Conservation (phyloP, 164 flowering plant genomes). For the Vitis rotundifolia region DNA sequence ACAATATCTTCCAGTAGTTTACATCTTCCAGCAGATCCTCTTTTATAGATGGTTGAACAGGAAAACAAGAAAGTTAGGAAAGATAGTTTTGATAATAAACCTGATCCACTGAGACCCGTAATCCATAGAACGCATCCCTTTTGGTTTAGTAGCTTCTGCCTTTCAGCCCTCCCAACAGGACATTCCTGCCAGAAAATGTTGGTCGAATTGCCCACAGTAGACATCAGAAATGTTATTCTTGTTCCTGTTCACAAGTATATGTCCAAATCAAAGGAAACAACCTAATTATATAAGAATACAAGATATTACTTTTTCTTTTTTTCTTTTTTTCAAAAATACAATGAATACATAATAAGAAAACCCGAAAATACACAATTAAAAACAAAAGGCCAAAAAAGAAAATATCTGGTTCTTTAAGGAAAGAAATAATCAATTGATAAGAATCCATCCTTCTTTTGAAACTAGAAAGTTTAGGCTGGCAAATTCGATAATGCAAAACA, state of each 20-base stretch:
- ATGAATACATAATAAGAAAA: no score
- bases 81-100: slow-evolving; percentile 18
- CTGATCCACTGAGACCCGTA: slow-evolving; percentile 77
- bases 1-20: not conserved
- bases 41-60: not conserved
- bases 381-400: no score
- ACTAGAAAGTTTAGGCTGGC: no score
- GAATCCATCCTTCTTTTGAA: no score
- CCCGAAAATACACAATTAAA: no score
- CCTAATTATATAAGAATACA: not conserved
- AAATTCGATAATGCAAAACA: no score
- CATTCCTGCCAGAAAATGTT: slow-evolving; percentile 64
- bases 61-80: not conserved
- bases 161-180: slow-evolving; percentile 47
- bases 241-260: slow-evolving; percentile 7
- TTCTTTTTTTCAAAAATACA: not conserved
- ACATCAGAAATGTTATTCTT: slow-evolving; percentile 26
- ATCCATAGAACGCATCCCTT: slow-evolving; percentile 74
- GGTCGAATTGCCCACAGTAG: slow-evolving; percentile 43
- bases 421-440: no score
- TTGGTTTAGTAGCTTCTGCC: slow-evolving; percentile 59
- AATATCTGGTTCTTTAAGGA: no score
- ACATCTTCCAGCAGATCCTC: not conserved
- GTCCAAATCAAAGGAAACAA: not conserved
- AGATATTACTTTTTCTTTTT: not conserved